A percentile compares a stretch with the other conserved stretches of the same genome.
Conservation (phyloP, 108 stramenopile genomes). For the Bacterosira constricta region DNA sequence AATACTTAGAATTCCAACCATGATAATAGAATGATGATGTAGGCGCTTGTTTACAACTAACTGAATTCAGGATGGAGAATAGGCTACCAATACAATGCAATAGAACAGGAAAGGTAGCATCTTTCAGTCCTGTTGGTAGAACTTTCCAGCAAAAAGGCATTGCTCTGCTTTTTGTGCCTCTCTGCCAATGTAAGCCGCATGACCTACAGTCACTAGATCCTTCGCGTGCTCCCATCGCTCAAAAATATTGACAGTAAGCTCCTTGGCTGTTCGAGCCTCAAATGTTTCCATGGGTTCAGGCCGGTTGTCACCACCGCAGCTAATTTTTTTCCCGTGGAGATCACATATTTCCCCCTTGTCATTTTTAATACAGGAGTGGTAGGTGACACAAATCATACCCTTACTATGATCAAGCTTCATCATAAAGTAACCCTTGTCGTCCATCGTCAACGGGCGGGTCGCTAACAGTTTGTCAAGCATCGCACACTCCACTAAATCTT, state of each 20-base stretch:
- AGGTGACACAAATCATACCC: constrained; percentile 39
- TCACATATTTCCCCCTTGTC: constrained; percentile 68
- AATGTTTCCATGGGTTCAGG: constrained; percentile 52
- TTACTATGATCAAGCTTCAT: constrained; percentile 36
- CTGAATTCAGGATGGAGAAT: no score
- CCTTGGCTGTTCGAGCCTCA: constrained; percentile 62
- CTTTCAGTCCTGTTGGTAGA: constrained; percentile 58
- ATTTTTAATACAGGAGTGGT: constrained; percentile 57
- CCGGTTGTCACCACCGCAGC: constrained; percentile 31
- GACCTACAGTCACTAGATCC: constrained; percentile 44
- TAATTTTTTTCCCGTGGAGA: constrained; percentile 51
- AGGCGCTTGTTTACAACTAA: no score
- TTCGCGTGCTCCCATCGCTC: constrained; percentile 51
- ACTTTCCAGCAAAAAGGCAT: constrained; percentile 31
- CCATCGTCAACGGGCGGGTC: constrained; percentile 42
- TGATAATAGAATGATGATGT: no score
- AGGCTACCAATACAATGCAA: no score
- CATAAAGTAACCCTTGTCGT: constrained; percentile 60
- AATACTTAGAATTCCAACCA: no score
- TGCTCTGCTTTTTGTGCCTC: constrained; percentile 62
- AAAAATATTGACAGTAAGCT: constrained; percentile 51
- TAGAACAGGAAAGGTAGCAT: no score
- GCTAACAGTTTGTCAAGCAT: constrained; percentile 53
- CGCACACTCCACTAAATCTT: background rate
- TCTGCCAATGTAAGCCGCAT: constrained; percentile 61